Conservation (phyloP, 331 rosid genomes). For the Phaseolus coccineus region DNA sequence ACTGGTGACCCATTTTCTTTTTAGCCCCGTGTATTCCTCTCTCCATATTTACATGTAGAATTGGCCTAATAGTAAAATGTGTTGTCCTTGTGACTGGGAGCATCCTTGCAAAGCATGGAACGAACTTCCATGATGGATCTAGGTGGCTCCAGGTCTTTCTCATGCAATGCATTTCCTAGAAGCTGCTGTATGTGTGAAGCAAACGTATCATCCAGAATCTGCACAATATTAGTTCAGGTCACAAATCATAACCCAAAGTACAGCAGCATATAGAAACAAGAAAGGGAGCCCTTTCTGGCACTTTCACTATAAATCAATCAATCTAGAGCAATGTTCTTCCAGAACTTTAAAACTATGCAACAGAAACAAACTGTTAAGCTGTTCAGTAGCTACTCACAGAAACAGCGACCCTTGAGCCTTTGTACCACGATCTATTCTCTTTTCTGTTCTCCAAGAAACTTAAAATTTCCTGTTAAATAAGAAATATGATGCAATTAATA, state of each 20-base stretch:
- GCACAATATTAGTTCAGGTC: constrained; percentile 36
- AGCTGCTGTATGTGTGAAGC: constrained; percentile 95
- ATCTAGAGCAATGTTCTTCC: too few species aligned
- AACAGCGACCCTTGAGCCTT: constrained; percentile 88
- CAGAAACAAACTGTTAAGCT: not conserved
- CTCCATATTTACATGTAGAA: constrained; percentile 50
- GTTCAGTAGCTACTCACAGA: constrained; percentile 64
- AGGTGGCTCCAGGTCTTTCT: constrained; percentile 84
- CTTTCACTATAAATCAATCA: too few species aligned
- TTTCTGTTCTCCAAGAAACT: constrained; percentile 95
- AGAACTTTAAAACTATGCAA: not conserved
- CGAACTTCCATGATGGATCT: constrained; percentile 90
- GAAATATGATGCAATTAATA: constrained; percentile 25
- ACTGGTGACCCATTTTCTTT: constrained; percentile 42
- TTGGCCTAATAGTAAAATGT: constrained; percentile 58
- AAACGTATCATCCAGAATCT: constrained; percentile 89
- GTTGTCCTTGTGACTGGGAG: constrained; percentile 64
- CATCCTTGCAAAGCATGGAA: constrained; percentile 90
- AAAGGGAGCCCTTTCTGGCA: not conserved
- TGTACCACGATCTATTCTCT: constrained; percentile 94
- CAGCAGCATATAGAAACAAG: not conserved
- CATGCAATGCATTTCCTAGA: constrained; percentile 83
- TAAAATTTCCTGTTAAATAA: constrained; percentile 73
- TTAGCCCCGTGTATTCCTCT: not conserved
- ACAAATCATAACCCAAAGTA: constrained; percentile 18